A percentile compares a stretch with the other conserved stretches of the same genome.
Evolutionary conservation across 805 yeast species (phyloP).

Genomic region (Starmerella kuoi): DNA sequence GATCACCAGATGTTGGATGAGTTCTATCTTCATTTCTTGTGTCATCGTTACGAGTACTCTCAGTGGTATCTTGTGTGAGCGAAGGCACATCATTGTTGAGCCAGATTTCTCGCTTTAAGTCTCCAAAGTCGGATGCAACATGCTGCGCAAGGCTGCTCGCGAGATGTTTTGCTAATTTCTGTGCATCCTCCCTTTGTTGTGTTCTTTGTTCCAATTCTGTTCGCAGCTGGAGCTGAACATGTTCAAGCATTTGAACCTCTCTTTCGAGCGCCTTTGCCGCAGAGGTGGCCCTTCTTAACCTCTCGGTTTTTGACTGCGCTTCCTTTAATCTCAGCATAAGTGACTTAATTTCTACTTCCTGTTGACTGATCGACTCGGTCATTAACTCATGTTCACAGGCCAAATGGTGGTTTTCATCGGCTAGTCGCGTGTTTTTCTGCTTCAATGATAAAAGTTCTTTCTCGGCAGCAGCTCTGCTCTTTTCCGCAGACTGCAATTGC

Average conservation of each 20-base stretch:
- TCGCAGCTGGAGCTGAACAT: conserved; percentile 14
- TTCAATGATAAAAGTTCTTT: conserved; percentile 10
- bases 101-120: not conserved
- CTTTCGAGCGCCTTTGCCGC: conserved; percentile 19
- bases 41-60: not conserved
- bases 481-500: conserved; percentile 19
- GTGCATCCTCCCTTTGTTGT: conserved; percentile 13
- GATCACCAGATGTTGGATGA: not conserved
- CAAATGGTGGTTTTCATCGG: conserved; percentile 16
- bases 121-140: conserved; percentile 6
- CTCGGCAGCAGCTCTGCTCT: conserved; percentile 10
- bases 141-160: conserved; percentile 10
- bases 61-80: conserved; percentile 1
- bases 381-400: conserved; percentile 16
- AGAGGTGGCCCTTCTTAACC: conserved; percentile 15
- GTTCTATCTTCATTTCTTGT: not conserved
- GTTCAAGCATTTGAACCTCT: conserved; percentile 20
- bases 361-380: conserved; percentile 14
- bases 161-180: conserved; percentile 4
- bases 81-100: not conserved
- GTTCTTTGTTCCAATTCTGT: conserved; percentile 13
- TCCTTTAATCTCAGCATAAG: conserved; percentile 13
- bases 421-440: conserved; percentile 12
- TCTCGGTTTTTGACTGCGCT: conserved; percentile 11
- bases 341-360: conserved; percentile 14